phyloP scores from a whole-genome alignment of 108 stramenopile species.

The Ochromonas danica region DNA sequence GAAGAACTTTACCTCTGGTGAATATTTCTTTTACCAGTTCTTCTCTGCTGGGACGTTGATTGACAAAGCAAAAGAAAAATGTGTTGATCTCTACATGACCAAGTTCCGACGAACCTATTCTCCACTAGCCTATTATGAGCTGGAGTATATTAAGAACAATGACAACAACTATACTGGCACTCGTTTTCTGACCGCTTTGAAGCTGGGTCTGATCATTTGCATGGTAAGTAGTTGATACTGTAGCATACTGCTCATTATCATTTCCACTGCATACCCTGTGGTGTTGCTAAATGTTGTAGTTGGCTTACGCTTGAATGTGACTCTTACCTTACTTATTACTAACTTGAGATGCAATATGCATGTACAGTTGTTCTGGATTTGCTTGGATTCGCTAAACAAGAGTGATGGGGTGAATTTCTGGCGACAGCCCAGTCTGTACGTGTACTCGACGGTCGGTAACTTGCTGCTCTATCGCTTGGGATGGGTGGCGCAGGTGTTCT shows the following conservation, averaged over 20 bases:
- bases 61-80: neutral
- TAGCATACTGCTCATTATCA: neutral
- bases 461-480: neutral
- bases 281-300: too few relatives aligned
- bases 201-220: neutral
- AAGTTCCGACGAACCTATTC: neutral
- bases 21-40: neutral
- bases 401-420: neutral
- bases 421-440: neutral
- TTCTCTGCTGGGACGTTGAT: neutral
- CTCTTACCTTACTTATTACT: too few relatives aligned
- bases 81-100: neutral
- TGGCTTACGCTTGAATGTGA: too few relatives aligned
- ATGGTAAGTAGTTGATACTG: neutral
- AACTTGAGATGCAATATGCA: too few relatives aligned
- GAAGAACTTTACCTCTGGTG: neutral
- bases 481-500: neutral
- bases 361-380: neutral
- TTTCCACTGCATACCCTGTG: too few relatives aligned
- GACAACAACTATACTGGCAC: neutral
- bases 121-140: neutral
- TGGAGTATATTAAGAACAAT: neutral
- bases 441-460: constrained; percentile 5
- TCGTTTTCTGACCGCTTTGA: neutral
- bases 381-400: neutral